phyloP scores from a whole-genome alignment of 768 basidiomycete genomes.

The Suillus plorans region DNA sequence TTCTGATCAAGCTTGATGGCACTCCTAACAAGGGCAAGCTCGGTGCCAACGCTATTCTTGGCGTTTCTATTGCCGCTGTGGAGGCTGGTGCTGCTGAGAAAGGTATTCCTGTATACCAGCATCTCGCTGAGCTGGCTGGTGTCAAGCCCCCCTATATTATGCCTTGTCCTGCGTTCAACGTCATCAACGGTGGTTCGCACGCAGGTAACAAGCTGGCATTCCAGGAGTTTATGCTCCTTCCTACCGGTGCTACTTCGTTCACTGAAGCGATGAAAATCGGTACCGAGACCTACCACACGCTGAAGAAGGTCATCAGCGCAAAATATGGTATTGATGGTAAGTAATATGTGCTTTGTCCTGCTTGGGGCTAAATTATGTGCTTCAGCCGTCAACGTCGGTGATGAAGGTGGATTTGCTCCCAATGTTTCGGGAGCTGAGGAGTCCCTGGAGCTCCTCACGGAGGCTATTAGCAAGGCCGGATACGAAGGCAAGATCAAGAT shows the following conservation, averaged over 20 bases:
- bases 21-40: conserved; percentile 99
- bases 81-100: conserved; percentile 95
- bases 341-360: conserved; percentile 21
- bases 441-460: conserved; percentile 90
- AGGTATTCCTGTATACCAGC: conserved; percentile 92
- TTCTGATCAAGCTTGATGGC: conserved; percentile 97
- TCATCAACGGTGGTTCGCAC: conserved; percentile 99
- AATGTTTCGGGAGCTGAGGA: conserved; percentile 98
- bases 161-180: conserved; percentile 94
- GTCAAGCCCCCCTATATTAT: conserved; percentile 92
- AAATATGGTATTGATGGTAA: conserved; percentile 98
- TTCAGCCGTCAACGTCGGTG: conserved; percentile 96
- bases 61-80: conserved; percentile 93
- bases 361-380: conserved; percentile 10
- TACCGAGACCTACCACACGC: conserved; percentile 94
- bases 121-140: conserved; percentile 94
- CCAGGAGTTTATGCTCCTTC: conserved; percentile 99
- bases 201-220: conserved; percentile 99
- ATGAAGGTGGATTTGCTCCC: conserved; percentile 99
- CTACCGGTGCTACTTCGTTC: conserved; percentile 89
- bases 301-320: conserved; percentile 98
- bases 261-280: conserved; percentile 99
- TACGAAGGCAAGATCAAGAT: conserved; percentile 99
- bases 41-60: conserved; percentile 98
- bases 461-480: conserved; percentile 97